Base-by-base conservation (phyloP, 495 filamentous ascomycete species). In the Rhypophila decipiens region DNA sequence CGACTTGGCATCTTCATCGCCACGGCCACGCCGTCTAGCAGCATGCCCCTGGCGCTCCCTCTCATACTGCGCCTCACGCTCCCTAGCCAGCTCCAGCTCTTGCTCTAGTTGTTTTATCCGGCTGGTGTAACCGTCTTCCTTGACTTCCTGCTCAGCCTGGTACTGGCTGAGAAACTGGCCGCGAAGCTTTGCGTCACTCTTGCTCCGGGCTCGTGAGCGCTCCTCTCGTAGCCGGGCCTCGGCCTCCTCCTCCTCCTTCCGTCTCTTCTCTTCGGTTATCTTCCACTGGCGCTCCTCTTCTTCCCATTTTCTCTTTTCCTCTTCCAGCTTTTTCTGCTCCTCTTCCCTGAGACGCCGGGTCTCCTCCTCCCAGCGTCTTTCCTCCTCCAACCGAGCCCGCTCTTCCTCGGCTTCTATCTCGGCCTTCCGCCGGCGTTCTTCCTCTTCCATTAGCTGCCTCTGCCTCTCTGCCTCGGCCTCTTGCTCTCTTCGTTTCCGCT, bases 151-250 rank as follows among this genome's bases (percentile, higher is more conserved):
- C 44, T 82, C 79, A 17, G 80, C 80, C 65, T 88, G 86, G 59
- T 94, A 95, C 55, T 95, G 85, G 55, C 86, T 89, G 18, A 94
- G 76, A 55, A 83, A 90, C 61, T 95, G 89, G 5, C 88, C 90
- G 49, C 84, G 82, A 24, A 95, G 75, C 47, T 82, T 79, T 34
- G 70, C 65, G 56, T 89, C 84, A 49, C 74, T 82, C 35, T 70
- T 67, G 13, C 72, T 73, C 44, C 79, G 71, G 53, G 77, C 71
- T 51, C 75, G 78, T 44, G 77, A 78, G 20, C 82, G 75, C 50
- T 93, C 87, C 43, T 79, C 73, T 46, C 83, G 80, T 3, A 88
- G 51, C 39, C 74, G 76, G 11, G 77, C 75, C 55, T 89, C 79
- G 13, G 76, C 77, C 52, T 86, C 86, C 38, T 76, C 77, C 52